Evolutionary conservation across 345 rosid genomes (phyloP), one percentile per base, ranked within the genome.

Genomic region (Ricinus communis): DNA sequence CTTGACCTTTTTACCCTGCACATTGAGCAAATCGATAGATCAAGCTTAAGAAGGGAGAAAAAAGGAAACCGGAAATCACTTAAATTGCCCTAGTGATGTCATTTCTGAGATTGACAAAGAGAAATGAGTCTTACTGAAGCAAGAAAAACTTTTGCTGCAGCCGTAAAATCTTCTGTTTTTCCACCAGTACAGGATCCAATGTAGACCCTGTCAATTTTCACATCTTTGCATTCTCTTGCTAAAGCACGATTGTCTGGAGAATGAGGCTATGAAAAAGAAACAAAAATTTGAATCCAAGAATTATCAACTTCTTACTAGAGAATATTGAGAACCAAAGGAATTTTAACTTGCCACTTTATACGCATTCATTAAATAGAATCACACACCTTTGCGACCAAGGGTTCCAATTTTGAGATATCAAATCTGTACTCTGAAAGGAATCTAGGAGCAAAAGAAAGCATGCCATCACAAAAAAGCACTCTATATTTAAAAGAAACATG

Each of bases 181-280:
- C 99, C 99, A 65, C 99, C 98, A 22, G 97, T 95, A 82, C 99
- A 95, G 65, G 97, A 95, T 73, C 99, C 99, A 25, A 95, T 95
- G 72, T 92, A 95, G 46, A 92, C 98, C 75, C 98, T 84, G 82
- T 92, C 99, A 58, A 95, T 88, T 81, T 95, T 95, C 75, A 92
- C 94, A 80, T 92, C 96, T 83, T 92, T 89, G 88, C 97, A 92
- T 83, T 95, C 98, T 82, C 98, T 90, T 75, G 98, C 99, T 79
- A 90, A 79, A 76, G 97, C 98, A 6, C 94, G 93, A 47, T 89
- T 95, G 72, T 95, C 99, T 73, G 98, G 99, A 66, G 99, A 95
- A 84, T 92, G 96, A 76, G 98, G 98, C 98, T 95, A 86, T 78
- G 78, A 51, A 68, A 59, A n/a, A 40, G 51, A 21, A 71, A 25